Evolutionary conservation across 352 stramenopile species (phyloP).

Genomic region (Globisporangium okanoganense): DNA sequence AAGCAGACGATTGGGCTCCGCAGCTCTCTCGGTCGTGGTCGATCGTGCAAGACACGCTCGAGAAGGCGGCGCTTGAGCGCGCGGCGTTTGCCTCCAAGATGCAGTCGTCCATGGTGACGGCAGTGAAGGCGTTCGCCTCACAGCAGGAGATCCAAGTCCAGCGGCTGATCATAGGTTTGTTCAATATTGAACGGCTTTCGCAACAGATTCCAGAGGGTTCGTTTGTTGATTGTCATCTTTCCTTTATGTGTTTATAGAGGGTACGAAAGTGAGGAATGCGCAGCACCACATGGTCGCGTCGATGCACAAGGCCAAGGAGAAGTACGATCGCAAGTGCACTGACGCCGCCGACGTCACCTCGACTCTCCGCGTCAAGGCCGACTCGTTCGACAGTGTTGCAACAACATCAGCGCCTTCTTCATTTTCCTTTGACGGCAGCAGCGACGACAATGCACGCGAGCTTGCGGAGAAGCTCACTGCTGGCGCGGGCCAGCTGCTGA

Average conservation of each 20-base stretch:
- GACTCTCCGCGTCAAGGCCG: conserved; percentile 26
- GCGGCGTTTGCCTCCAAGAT: conserved; percentile 56
- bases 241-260: conserved; percentile 48
- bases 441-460: conserved; percentile 38
- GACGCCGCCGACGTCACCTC: conserved; percentile 57
- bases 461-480: conserved; percentile 58
- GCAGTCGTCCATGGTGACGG: conserved; percentile 52
- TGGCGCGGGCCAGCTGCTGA: conserved; percentile 60
- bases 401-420: conserved; percentile 13
- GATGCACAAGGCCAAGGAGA: conserved; percentile 68
- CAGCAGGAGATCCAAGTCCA: conserved; percentile 81
- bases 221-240: too few relatives aligned
- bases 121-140: conserved; percentile 58
- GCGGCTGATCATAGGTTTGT: conserved; percentile 57
- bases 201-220: too few relatives aligned
- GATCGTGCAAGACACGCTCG: conserved; percentile 48
- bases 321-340: conserved; percentile 71
- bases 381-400: conserved; percentile 12
- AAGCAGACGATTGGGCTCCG: conserved; percentile 67
- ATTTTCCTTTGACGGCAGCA: background rate
- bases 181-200: too few relatives aligned
- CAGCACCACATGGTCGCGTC: conserved; percentile 58
- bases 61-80: conserved; percentile 49
- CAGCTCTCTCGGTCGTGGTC: conserved; percentile 57
- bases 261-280: conserved; percentile 59